Conservation (phyloP, 768 basidiomycete species). For the Mrakia gelida region DNA sequence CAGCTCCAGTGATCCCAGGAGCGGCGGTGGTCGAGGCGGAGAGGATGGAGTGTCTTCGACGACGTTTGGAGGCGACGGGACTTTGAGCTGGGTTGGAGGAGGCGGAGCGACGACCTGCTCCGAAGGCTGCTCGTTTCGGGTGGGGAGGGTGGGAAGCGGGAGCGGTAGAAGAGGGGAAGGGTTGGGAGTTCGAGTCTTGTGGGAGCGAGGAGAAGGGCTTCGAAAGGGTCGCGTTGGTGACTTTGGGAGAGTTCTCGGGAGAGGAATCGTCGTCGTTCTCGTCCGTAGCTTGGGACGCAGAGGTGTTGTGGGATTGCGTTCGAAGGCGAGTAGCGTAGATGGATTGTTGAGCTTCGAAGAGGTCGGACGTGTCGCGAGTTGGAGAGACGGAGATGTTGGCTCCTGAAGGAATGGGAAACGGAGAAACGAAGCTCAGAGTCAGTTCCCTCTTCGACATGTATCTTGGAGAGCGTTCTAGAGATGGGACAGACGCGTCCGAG, state of each 20-base stretch:
- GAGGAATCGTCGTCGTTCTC: slow-evolving; percentile 30
- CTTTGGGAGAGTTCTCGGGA: slow-evolving; percentile 27
- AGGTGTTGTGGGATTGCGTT: slow-evolving; percentile 11
- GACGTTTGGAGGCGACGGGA: background rate
- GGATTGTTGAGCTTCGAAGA: slow-evolving; percentile 32
- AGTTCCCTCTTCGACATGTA: background rate
- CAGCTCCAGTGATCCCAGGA: background rate
- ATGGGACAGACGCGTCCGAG: background rate
- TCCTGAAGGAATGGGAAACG: background rate
- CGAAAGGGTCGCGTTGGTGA: background rate
- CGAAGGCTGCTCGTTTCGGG: background rate
- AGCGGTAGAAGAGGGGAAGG: background rate
- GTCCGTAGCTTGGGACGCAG: background rate
- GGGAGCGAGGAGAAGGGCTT: background rate
- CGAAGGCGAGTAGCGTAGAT: slow-evolving; percentile 23
- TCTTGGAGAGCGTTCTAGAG: background rate
- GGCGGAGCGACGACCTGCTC: background rate
- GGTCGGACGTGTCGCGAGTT: slow-evolving; percentile 30
- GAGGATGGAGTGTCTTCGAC: slow-evolving; percentile 3
- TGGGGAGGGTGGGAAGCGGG: background rate
- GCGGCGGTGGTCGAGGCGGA: background rate
- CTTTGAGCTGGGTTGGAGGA: slow-evolving; percentile 14
- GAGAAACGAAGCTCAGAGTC: background rate
- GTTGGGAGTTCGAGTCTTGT: background rate
- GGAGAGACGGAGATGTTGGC: slow-evolving; percentile 4